Base-by-base conservation (phyloP, 768 basidiomycete genomes). In the Tephrocybe sp. region DNA sequence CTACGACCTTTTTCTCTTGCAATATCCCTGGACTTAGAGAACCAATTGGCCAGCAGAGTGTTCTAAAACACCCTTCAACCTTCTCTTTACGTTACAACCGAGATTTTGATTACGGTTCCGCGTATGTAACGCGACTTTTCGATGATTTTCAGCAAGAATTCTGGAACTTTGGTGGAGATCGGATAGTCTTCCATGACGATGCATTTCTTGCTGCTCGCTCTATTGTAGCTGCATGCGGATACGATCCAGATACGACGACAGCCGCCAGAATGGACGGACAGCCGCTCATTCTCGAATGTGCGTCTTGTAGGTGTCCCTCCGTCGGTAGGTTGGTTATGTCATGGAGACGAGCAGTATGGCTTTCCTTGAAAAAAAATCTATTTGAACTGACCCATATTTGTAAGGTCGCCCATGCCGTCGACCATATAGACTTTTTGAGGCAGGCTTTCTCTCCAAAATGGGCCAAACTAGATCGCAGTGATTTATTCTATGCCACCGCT, bases 351-450 rank as follows among this genome's bases (percentile, higher is more conserved):
- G 61, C 55, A 45, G 60, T 61, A 50, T 31, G 45, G 1, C 41
- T 41, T 33, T 78, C 4, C 62, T 84, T 40, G 82, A 83, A 64
- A 61, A 68, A 6, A 34, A 70, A 10, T 36, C 16, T 39, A 13
- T 10, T 47, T 30, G 43, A 20, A 32, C 46, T 52, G 23, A 53
- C 38, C 32, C n/a, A 33, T 48, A 52, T 16, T 38, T 56, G 30
- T 5, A 38, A 56, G 59, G 40, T 57, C 8, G 40, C 55, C 32
- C 59, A 57, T 49, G 50, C 55, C 14, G 51, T 52, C 14, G 44
- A 60, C 32, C 57, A 60, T 36, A 48, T 54, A 26, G 53, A 45
- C 17, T 34, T 32, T 10, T 34, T 35, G n/a, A 39, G 26, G 33
- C 48, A 48, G 22, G n/a, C 34, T 6, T 39, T 45, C 45, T 34